Evolutionary conservation across 106 monocot species (phyloP).

Genomic region (Dactylorhiza incarnata): DNA sequence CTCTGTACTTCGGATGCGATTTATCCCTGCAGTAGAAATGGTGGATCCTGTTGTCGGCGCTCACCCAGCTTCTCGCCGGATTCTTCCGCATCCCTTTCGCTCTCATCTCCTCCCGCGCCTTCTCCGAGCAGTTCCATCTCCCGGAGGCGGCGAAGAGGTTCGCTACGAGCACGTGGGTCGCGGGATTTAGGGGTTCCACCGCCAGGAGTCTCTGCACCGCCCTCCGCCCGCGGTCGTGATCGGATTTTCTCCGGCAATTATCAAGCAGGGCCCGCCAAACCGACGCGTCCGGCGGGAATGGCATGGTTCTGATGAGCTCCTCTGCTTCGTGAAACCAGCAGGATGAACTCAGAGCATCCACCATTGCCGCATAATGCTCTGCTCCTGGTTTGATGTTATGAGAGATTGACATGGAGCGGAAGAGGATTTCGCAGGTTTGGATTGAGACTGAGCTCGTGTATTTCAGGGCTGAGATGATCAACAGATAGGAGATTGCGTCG

Average conservation of each 20-base stretch:
- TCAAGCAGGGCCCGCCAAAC: constrained; percentile 73
- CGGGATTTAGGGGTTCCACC: constrained; percentile 45
- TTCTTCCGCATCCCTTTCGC: constrained; percentile 53
- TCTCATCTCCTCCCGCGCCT: constrained; percentile 66
- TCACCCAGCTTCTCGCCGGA: constrained; percentile 68
- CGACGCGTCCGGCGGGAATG: constrained; percentile 39
- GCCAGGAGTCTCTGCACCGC: constrained; percentile 41
- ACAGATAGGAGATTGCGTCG: constrained; percentile 46
- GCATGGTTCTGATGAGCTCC: constrained; percentile 45
- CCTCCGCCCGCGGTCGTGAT: constrained; percentile 25
- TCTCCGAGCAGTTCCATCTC: constrained; percentile 86
- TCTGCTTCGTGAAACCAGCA: constrained; percentile 57
- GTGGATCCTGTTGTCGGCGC: constrained; percentile 39
- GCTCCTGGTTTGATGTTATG: constrained; percentile 35
- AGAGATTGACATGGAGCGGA: constrained; percentile 40
- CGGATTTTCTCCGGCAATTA: constrained; percentile 31
- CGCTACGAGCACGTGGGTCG: constrained; percentile 55
- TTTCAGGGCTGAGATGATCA: constrained; percentile 62
- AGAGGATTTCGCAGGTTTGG: constrained; percentile 35
- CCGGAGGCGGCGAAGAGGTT: constrained; percentile 81
- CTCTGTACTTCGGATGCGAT: constrained; percentile 56
- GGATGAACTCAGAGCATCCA: constrained; percentile 52
- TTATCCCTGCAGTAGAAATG: constrained; percentile 69
- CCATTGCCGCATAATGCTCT: constrained; percentile 69
- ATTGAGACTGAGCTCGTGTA: constrained; percentile 47